Evolutionary conservation across 176 grass and related monocot species (phyloP), one percentile per base, ranked within the genome.

Genomic region (Paspalum vaginatum): DNA sequence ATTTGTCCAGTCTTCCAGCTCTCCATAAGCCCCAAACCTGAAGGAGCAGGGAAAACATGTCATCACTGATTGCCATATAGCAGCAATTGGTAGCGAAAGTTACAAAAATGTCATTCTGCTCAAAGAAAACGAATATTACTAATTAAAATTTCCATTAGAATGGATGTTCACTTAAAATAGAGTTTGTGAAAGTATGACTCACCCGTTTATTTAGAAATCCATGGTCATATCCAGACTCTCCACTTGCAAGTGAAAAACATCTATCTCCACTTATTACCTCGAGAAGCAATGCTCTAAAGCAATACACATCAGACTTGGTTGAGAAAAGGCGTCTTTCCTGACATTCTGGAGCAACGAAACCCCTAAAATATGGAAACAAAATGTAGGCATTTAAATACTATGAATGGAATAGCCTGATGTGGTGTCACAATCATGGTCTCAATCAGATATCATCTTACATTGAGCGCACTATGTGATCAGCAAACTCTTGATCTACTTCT

Each of bases 321-420:
- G 85, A 87, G 79, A 78, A 72, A 65, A 65, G 37, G 5, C 70
- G 47, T 54, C 69, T 32, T 61, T 32, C 25, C 40, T 22, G 8
- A 72, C 52, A 83, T 65, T 87, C 73, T 45, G 85, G 79, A 46
- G 72, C 72, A 14, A 56, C 53, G 45, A 82, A 87, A 38, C 79
- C 79, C 54, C 73, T 87, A 56, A 43, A 82, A 81, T 5, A 45
- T 38, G 69, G 6, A 65, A 65, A 78, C 3, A 71, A 51, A 68
- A 61, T 44, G 9, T 55, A 40, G 8, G 24, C 1, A 0, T 4
- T 44, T 0, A 20, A n/a, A 3, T 27, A 53, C 27, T 20, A 12
- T 12, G 5, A 70, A 24, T 10, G 12, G 17, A 24, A 70, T 4
- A 74, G 12, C 11, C 37, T 43, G 9, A 3, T 57, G 20, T 22